These are phyloP conservation scores for Dactylellina parvicollis DNA, from an alignment of 2,329 filamentous ascomycete genomes.

Conservation along the genomic window DNA sequence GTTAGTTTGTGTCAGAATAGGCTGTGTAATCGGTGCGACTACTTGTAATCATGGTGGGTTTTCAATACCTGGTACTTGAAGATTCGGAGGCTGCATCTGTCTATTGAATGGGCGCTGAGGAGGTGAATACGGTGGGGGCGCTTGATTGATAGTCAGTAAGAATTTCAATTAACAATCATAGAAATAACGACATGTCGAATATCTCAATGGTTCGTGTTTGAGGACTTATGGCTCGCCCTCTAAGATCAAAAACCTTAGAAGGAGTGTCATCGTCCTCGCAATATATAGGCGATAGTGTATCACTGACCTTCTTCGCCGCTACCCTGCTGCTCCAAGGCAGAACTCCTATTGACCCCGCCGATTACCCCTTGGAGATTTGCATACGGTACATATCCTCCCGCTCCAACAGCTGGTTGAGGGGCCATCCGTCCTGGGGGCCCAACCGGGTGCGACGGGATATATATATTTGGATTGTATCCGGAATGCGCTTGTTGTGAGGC, in stretches of 20 bases:
- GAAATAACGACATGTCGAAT: neutral
- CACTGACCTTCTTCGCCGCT: slow-evolving; percentile 50
- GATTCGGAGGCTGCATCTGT: slow-evolving; percentile 51
- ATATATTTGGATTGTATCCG: slow-evolving; percentile 45
- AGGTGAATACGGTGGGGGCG: slow-evolving; percentile 49
- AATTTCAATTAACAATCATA: neutral
- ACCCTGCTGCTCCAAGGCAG: slow-evolving; percentile 32
- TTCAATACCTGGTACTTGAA: slow-evolving; percentile 51
- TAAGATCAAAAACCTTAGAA: neutral
- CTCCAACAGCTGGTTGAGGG: slow-evolving; percentile 47
- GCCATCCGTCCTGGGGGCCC: slow-evolving; percentile 49
- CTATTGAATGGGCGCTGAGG: slow-evolving; percentile 52
- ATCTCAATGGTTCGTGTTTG: neutral
- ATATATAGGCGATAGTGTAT: neutral
- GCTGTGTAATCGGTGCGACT: neutral
- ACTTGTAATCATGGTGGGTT: neutral
- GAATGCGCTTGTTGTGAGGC: slow-evolving; percentile 32
- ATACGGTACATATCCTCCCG: slow-evolving; percentile 53
- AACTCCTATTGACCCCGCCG: slow-evolving; percentile 51
- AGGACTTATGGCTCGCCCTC: neutral
- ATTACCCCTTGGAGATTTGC: slow-evolving; percentile 53
- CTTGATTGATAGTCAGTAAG: slow-evolving; percentile 27
- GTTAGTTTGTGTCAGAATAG: slow-evolving; percentile 1
- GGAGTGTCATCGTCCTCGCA: neutral
- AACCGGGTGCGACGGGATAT: slow-evolving; percentile 46